Base-by-base conservation (phyloP, 202 grass and related monocot species). In the Dendrocalamus latiflorus region DNA sequence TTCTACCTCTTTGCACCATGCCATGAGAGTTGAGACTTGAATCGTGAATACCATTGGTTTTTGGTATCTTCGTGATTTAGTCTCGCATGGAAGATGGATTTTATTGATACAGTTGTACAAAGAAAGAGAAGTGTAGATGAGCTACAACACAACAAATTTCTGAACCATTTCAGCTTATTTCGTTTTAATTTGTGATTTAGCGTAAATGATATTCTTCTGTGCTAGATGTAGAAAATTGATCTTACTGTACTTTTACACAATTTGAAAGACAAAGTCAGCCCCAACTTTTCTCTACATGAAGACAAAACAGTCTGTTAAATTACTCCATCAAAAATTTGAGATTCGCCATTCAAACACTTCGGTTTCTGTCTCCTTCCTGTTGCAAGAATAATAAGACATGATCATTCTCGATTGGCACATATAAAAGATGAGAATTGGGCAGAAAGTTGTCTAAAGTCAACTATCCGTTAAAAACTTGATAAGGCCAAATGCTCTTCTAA, bases 401-500 rank as follows among this genome's bases (percentile, higher is more conserved):
- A 21, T 39, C 10, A 5, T 63, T 47, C 57, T 77, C 30, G 81
- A 80, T 55, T 39, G 77, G 34, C 78, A 68, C 60, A 25, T 47
- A 36, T 18, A 63, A 75, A 85, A 81, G 65, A 57, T 41, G 65
- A 26, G 26, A 69, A 70, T 28, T 65, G 49, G 8, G 66, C n/a
- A 59, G 16, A 86, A 86, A 86, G 49, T 72, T 73, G 44, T 43
- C 0, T 65, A 17, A 86, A 55, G 83, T 86, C 88, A 86, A 78
- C 74, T 73, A n/a, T 12, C 73, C 59, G 33, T 82, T 53, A 16
- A 42, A 28, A 26, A 53, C 53, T 37, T 60, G 34, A 44, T 78
- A 84, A 74, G 74, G 42, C 49, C 73, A 83, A 78, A 90, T 86
- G 83, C 88, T 72, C 60, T 74, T 86, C n/a, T n/a, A 65, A 86